Evolutionary conservation across 2,329 filamentous ascomycete genomes (phyloP).

Genomic region (Xylaria sp.): DNA sequence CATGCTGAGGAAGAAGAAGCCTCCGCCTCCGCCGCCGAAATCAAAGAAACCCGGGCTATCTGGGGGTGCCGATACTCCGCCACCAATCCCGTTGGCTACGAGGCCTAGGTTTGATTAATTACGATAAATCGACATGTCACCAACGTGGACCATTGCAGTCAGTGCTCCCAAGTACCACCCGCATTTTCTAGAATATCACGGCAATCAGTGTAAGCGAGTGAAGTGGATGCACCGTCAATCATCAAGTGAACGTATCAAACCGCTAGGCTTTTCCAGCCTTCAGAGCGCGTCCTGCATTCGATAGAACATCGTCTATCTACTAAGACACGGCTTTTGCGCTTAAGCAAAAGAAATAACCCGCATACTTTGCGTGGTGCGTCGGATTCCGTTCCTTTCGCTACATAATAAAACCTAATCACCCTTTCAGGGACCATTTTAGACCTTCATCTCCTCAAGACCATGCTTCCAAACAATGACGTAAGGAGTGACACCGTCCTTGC

Average conservation of each 20-base stretch:
- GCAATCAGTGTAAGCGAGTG: neutral
- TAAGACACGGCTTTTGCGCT: constrained; percentile 37
- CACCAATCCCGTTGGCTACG: constrained; percentile 65
- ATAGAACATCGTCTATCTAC: constrained; percentile 41
- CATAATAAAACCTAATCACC: constrained; percentile 22
- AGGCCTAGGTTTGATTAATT: constrained; percentile 56
- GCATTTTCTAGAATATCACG: neutral
- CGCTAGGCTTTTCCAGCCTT: constrained; percentile 35
- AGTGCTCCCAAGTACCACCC: neutral
- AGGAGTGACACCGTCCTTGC: constrained; percentile 92
- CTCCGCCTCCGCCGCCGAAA: constrained; percentile 53
- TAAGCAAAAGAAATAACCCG: constrained; percentile 36
- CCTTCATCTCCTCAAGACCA: constrained; percentile 89
- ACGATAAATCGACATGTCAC: neutral
- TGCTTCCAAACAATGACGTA: constrained; percentile 96
- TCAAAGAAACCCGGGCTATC: constrained; percentile 61
- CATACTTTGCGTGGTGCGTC: constrained; percentile 37
- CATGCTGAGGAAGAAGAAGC: constrained; percentile 61
- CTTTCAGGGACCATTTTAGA: constrained; percentile 66
- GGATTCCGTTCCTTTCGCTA: constrained; percentile 31
- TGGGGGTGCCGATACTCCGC: constrained; percentile 54
- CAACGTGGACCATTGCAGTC: neutral
- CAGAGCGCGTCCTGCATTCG: constrained; percentile 35
- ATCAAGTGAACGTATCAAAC: constrained; percentile 20
- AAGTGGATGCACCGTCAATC: constrained; percentile 12